Base-by-base conservation (phyloP, 2,329 filamentous ascomycete species). In the Zymoseptoria ardabiliae region DNA sequence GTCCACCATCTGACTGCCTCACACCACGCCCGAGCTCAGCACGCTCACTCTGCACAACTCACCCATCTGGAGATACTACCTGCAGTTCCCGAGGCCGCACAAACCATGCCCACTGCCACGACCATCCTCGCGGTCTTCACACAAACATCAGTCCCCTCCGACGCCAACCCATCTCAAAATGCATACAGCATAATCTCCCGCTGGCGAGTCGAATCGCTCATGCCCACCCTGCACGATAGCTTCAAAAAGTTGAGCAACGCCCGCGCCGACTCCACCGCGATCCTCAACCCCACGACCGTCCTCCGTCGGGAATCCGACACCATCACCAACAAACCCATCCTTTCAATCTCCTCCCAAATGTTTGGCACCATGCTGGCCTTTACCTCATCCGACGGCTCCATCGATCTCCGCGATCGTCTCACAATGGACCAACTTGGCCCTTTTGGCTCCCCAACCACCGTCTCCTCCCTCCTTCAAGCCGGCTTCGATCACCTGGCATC, bases 381-480 rank as follows among this genome's bases (percentile, higher is more conserved):
- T 60, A 82, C 82, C 23, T 90, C 90, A 66, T 89, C 89, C 62
- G 91, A 96, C 70, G 90, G 92, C 10, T 88, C 85, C 0, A 79
- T 95, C 3, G 87, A 94, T 66, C 90, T 93, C 72, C 85, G 90
- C 58, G 89, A 95, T 69, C 83, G 91, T 10, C 80, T 82, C 53
- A 89, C 84, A 0, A 87, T 96, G 82, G 80, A 84, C 4, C 56
- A 63, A 8, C 77, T 92, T 0, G 85, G 84, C 63, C 81, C 82
- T 4, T 82, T 87, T 58, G 80, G 82, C 25, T 87, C 88, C 66
- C 75, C 84, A 7, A 82, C 84, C 50, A 84, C 79, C 52, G 84
- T 95, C 30, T 84, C 82, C 62, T 88, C 85, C 58, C 79, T 95
- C 25, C 79, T 86, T 25, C 90, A 96, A 72, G 85, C 86, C 52